phyloP scores from a whole-genome alignment of 345 rosid genomes.

The Populus ilicifolia region DNA sequence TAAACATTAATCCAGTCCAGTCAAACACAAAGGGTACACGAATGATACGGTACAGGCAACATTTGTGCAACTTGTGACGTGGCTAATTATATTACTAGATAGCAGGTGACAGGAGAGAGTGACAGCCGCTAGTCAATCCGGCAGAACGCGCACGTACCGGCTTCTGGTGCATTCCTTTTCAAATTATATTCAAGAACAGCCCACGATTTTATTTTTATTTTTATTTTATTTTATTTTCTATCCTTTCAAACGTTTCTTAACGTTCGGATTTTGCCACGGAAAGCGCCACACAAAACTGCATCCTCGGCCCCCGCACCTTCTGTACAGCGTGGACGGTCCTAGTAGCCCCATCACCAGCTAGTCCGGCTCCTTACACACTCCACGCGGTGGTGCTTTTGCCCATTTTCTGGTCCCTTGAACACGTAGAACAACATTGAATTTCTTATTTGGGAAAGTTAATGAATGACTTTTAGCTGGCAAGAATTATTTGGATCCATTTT shows the following conservation, averaged over 20 bases:
- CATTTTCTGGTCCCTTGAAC: background rate
- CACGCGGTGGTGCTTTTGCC: background rate
- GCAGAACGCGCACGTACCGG: constrained; percentile 18
- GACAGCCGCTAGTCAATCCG: background rate
- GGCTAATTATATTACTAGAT: background rate
- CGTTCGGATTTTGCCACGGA: background rate
- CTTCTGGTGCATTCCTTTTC: background rate
- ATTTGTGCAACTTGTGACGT: background rate
- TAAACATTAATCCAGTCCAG: no score
- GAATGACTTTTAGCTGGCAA: background rate
- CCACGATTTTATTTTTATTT: background rate
- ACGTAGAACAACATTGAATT: no score
- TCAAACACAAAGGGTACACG: no score
- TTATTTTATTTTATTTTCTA: background rate
- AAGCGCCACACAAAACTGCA: background rate
- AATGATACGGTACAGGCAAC: no score
- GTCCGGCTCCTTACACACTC: background rate
- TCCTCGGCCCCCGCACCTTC: background rate
- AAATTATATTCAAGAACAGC: background rate
- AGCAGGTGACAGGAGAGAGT: constrained; percentile 19
- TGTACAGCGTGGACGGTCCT: background rate
- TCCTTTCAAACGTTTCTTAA: background rate
- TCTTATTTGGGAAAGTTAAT: background rate
- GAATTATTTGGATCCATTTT: background rate
- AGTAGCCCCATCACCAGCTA: background rate